phyloP scores from a whole-genome alignment of 2,329 filamentous ascomycete genomes.

The Ascochyta koolunga region DNA sequence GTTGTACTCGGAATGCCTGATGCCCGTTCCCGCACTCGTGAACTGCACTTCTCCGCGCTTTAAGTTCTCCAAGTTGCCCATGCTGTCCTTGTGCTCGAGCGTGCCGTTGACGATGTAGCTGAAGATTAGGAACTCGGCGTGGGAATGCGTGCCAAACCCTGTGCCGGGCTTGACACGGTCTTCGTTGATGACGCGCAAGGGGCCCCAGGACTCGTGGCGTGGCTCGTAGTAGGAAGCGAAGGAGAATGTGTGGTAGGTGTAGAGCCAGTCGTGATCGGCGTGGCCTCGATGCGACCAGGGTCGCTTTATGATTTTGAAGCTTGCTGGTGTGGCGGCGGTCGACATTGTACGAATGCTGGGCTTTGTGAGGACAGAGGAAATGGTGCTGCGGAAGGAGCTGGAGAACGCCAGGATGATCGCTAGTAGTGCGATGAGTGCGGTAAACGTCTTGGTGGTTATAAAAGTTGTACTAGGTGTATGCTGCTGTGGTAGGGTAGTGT shows the following conservation, averaged over 20 bases:
- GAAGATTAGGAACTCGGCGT: slow-evolving; percentile 90
- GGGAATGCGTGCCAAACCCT: slow-evolving; percentile 84
- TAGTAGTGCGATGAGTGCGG: slow-evolving; percentile 42
- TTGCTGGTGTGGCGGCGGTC: slow-evolving; percentile 34
- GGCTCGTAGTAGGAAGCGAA: slow-evolving; percentile 77
- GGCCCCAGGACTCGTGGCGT: slow-evolving; percentile 71
- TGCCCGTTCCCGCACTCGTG: slow-evolving; percentile 81
- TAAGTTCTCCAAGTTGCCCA: slow-evolving; percentile 74
- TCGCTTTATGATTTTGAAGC: slow-evolving; percentile 73
- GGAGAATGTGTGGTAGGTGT: slow-evolving; percentile 85
- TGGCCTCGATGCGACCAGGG: slow-evolving; percentile 75
- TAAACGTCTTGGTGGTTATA: slow-evolving; percentile 34
- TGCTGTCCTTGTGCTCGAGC: slow-evolving; percentile 85
- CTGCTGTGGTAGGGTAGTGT: slow-evolving; percentile 28
- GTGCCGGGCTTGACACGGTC: slow-evolving; percentile 76
- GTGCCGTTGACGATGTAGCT: slow-evolving; percentile 84
- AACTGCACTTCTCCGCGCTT: slow-evolving; percentile 85
- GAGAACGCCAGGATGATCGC: slow-evolving; percentile 56
- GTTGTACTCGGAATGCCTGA: slow-evolving; percentile 84
- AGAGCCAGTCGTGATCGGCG: slow-evolving; percentile 84
- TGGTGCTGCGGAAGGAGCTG: slow-evolving; percentile 45
- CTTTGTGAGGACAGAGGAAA: slow-evolving; percentile 45
- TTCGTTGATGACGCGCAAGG: slow-evolving; percentile 85
- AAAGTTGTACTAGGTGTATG: slow-evolving; percentile 23
- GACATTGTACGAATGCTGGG: slow-evolving; percentile 47